Percentiles rank a stretch among this genome's conserved stretches.
phyloP scores from a whole-genome alignment of 345 rosid species.

The Litchi chinensis region DNA sequence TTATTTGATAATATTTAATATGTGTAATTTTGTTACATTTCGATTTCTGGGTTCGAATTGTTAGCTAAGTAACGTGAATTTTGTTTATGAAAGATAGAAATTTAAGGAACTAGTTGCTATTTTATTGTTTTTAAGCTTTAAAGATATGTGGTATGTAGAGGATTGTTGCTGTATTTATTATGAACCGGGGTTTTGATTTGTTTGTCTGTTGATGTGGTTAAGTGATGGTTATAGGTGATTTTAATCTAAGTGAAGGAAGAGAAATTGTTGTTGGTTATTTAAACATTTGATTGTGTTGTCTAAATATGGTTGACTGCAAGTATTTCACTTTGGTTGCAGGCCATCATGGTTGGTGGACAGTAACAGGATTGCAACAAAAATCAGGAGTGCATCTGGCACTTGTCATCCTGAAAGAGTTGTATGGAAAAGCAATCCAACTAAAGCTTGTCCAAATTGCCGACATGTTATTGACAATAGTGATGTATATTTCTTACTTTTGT shows the following conservation, averaged over 20 bases:
- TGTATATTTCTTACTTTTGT: slow-evolving; percentile 41
- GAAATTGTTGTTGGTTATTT: background rate
- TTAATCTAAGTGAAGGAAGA: background rate
- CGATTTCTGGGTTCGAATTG: background rate
- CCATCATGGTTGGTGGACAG: slow-evolving; percentile 87
- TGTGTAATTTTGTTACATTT: background rate
- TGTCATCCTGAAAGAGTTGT: slow-evolving; percentile 47
- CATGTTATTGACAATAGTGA: slow-evolving; percentile 83
- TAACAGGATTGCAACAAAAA: slow-evolving; percentile 79
- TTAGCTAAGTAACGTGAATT: background rate
- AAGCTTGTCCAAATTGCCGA: slow-evolving; percentile 80
- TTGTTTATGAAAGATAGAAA: background rate
- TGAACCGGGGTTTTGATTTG: background rate
- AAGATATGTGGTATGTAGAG: background rate
- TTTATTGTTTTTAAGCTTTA: background rate
- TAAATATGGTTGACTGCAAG: background rate
- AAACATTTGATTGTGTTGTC: background rate
- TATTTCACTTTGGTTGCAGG: slow-evolving; percentile 42
- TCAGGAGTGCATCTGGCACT: slow-evolving; percentile 69
- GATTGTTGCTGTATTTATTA: background rate
- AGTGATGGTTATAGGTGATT: background rate
- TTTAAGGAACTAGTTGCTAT: background rate
- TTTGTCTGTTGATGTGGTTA: background rate
- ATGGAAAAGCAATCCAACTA: slow-evolving; percentile 85
- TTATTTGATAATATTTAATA: background rate